Percentiles rank a stretch among this genome's conserved stretches.
Evolutionary conservation across 1,284 basidiomycete genomes (phyloP).

Genomic region (Calocybe gambosa): DNA sequence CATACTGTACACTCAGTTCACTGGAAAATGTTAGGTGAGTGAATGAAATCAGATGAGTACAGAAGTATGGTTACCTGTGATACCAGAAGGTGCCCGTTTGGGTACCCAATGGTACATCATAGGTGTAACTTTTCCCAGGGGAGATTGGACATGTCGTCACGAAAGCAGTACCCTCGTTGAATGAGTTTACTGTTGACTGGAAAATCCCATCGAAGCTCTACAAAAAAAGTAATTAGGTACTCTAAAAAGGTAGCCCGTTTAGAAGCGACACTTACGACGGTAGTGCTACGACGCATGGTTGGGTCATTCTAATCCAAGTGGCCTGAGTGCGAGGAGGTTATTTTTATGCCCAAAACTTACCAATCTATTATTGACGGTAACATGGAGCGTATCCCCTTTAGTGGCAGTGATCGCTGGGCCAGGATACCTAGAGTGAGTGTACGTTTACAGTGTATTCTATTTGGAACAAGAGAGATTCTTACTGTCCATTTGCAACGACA

Average conservation of each 20-base stretch:
- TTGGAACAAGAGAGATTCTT: background rate
- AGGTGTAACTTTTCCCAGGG: slow-evolving; percentile 38
- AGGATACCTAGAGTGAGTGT: slow-evolving; percentile 15
- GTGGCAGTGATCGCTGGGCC: slow-evolving; percentile 18
- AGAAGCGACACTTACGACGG: slow-evolving; percentile 15
- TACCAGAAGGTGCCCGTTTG: slow-evolving; percentile 36
- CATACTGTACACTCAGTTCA: slow-evolving; percentile 17
- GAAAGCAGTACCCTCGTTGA: slow-evolving; percentile 21
- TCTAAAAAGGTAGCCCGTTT: background rate
- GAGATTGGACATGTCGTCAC: slow-evolving; percentile 42
- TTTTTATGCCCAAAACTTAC: slow-evolving; percentile 4
- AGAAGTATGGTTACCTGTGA: slow-evolving; percentile 17
- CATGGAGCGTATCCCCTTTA: slow-evolving; percentile 20
- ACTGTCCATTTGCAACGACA: slow-evolving; percentile 18
- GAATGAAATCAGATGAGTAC: background rate
- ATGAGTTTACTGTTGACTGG: slow-evolving; percentile 16
- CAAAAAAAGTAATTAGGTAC: background rate
- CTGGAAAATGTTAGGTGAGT: background rate
- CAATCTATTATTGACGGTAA: slow-evolving; percentile 21
- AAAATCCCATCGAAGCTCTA: slow-evolving; percentile 26
- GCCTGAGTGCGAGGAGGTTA: background rate
- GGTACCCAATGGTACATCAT: slow-evolving; percentile 24
- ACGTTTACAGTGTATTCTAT: background rate
- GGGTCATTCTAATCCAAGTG: slow-evolving; percentile 16
- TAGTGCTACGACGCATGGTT: slow-evolving; percentile 22